phyloP scores from a whole-genome alignment of 2,329 filamentous ascomycete species.

The Sporothrix euskadiensis region DNA sequence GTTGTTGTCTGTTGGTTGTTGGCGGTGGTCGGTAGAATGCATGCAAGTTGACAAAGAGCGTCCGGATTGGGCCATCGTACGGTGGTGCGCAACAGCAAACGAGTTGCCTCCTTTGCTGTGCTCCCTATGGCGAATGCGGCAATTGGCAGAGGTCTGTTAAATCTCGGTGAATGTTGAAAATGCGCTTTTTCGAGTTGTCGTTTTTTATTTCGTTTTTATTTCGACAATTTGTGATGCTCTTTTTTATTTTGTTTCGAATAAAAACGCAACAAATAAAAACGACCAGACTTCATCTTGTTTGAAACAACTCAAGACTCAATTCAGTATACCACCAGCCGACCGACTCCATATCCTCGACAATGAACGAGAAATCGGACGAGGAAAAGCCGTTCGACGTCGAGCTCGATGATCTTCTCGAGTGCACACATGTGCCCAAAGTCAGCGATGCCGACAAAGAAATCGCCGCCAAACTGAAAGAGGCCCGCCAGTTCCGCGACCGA shows the following conservation, averaged over 20 bases:
- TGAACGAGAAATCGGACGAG: not conserved
- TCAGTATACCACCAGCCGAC: not conserved
- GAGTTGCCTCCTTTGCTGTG: not conserved
- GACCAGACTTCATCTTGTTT: not conserved
- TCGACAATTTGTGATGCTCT: not conserved
- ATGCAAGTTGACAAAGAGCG: constrained; percentile 3
- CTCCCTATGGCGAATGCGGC: not conserved
- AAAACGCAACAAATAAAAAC: not conserved
- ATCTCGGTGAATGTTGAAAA: not conserved
- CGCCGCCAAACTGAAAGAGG: not conserved
- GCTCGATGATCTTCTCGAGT: constrained; percentile 26
- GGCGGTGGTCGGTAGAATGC: not conserved
- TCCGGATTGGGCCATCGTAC: constrained; percentile 8
- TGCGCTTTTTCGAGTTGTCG: not conserved
- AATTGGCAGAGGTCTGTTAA: not conserved
- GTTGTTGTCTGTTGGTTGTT: not conserved
- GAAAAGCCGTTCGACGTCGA: constrained; percentile 23
- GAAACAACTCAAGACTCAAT: not conserved
- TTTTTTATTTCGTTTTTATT: not conserved
- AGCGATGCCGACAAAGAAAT: not conserved
- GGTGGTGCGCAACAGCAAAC: not conserved
- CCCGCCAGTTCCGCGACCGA: not conserved
- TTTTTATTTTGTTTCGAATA: not conserved
- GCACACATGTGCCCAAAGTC: not conserved
- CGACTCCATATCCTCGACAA: no score